Evolutionary conservation across 2,329 filamentous ascomycete species (phyloP).

Genomic region (Penicillium sclerotigenum): DNA sequence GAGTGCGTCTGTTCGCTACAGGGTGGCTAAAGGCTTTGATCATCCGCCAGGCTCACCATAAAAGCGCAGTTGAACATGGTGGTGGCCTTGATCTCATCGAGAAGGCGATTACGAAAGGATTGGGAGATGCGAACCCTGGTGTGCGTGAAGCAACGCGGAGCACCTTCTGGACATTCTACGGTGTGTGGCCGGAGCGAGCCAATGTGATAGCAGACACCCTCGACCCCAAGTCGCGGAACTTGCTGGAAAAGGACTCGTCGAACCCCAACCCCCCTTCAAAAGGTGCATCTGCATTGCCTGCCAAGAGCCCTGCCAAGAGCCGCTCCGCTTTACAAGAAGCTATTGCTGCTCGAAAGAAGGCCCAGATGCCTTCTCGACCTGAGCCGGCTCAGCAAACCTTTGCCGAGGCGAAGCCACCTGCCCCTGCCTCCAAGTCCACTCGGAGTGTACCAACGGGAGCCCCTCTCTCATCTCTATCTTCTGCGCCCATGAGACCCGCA

Average conservation of each 20-base stretch:
- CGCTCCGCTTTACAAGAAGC: constrained; percentile 69
- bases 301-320: constrained; percentile 19
- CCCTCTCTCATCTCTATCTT: constrained; percentile 49
- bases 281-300: constrained; percentile 13
- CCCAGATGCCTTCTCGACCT: constrained; percentile 52
- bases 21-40: constrained; percentile 83
- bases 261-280: constrained; percentile 55
- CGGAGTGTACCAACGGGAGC: constrained; percentile 38
- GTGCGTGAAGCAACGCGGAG: constrained; percentile 82
- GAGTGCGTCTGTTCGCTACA: constrained; percentile 73
- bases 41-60: constrained; percentile 71
- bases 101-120: constrained; percentile 82
- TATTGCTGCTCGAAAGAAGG: constrained; percentile 77
- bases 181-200: constrained; percentile 73
- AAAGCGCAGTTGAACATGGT: constrained; percentile 75
- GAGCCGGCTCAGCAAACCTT: constrained; percentile 57
- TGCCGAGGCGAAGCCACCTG: constrained; percentile 40
- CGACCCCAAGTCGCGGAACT: constrained; percentile 72
- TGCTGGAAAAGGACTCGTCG: constrained; percentile 76
- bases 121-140: constrained; percentile 84
- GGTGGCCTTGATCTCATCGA: constrained; percentile 81
- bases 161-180: constrained; percentile 81
- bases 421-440: constrained; percentile 34
- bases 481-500: constrained; percentile 56
- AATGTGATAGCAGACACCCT: constrained; percentile 74